These are phyloP conservation scores for Coniosporium apollinis DNA, from an alignment of 495 filamentous ascomycete genomes.

Conservation along the genomic window DNA sequence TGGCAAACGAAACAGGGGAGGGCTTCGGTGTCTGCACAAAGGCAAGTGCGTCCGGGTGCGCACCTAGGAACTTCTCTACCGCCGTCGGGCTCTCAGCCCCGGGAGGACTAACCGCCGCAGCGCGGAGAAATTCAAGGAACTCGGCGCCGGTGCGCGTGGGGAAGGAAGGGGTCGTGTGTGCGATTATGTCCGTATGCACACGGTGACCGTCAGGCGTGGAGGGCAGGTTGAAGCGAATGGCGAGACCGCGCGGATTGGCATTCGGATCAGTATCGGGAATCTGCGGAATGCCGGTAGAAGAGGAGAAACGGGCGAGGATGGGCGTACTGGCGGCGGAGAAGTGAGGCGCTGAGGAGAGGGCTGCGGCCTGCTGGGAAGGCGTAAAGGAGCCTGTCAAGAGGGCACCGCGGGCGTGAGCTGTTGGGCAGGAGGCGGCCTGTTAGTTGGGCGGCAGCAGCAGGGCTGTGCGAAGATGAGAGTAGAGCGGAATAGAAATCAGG, in stretches of 20 bases:
- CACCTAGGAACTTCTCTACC: conserved; percentile 25
- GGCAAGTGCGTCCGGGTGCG: conserved; percentile 26
- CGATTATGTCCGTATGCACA: conserved; percentile 38
- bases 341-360: conserved; percentile 32
- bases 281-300: conserved; percentile 33
- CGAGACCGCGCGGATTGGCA: conserved; percentile 33
- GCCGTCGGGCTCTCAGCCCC: conserved; percentile 3
- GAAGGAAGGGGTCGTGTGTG: conserved; percentile 32
- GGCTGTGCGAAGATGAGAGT: not conserved
- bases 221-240: conserved; percentile 30
- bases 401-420: conserved; percentile 36
- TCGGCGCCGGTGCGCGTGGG: conserved; percentile 30
- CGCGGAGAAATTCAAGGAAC: conserved; percentile 31
- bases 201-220: conserved; percentile 19
- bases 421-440: too few relatives aligned
- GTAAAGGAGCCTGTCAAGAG: conserved; percentile 34
- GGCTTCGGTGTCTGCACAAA: conserved; percentile 34
- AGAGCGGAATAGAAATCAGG: conserved; percentile 1
- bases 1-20: conserved; percentile 28
- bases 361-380: conserved; percentile 24
- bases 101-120: conserved; percentile 14
- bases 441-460: not conserved
- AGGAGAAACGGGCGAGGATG: conserved; percentile 34
- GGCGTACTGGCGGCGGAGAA: conserved; percentile 31
- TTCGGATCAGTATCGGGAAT: conserved; percentile 34